Conservation (phyloP, 768 basidiomycete species). For the Leccinum uliginosum region DNA sequence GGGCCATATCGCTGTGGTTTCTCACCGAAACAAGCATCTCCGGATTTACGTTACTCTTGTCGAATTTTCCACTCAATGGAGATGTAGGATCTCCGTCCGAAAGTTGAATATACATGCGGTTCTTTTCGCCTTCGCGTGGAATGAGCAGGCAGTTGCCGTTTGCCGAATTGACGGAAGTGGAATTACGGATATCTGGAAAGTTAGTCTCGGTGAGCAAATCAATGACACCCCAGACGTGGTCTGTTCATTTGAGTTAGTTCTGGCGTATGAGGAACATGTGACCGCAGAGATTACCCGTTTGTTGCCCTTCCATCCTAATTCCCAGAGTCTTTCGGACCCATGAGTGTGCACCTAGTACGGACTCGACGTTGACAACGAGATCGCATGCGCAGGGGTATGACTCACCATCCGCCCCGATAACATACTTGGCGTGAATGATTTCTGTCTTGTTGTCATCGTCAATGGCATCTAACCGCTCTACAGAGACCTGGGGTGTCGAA, state of each 20-base stretch:
- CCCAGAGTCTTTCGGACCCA: neutral
- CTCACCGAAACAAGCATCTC: neutral
- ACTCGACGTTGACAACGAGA: neutral
- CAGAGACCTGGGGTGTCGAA: neutral
- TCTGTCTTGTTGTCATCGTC: neutral
- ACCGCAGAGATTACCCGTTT: neutral
- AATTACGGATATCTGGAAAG: neutral
- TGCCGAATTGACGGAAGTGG: neutral
- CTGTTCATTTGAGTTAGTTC: neutral
- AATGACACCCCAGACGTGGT: neutral
- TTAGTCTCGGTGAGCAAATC: neutral
- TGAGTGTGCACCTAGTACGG: neutral
- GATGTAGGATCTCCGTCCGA: neutral
- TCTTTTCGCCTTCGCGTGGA: neutral
- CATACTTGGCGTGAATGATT: neutral
- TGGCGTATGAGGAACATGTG: neutral
- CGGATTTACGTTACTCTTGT: neutral
- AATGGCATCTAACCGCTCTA: neutral
- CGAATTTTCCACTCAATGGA: neutral
- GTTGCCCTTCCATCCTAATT: neutral
- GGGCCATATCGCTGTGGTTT: neutral
- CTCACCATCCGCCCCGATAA: neutral
- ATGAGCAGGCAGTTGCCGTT: neutral
- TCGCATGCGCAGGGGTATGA: no score
- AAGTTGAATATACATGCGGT: neutral